Base-by-base conservation (phyloP, 345 rosid genomes). In the Gossypium arboreum region DNA sequence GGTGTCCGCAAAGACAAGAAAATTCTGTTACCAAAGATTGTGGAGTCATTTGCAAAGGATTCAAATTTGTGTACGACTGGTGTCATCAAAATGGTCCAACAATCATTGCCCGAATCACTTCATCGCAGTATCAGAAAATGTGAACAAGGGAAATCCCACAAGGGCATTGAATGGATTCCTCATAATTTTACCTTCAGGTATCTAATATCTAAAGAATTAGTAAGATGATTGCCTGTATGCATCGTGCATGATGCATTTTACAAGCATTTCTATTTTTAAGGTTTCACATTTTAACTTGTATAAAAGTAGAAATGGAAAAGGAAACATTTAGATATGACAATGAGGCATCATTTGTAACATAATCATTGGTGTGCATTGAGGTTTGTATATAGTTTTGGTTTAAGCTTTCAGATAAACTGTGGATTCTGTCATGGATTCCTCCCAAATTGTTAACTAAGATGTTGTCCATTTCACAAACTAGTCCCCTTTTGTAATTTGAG, bases 171-270 rank as follows among this genome's bases (percentile, higher is more conserved):
- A 67, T 94, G 99, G 99, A 84, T 88, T 72, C 96, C 98, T 22
- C 92, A 92, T 83, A 91, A 87, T 81, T 92, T 94, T 79, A 81
- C 85, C 75, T 92, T 92, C 60, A 87, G 99, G 62, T 94, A 92
- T 86, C 84, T 92, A 76, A 87, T 94, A 71, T 79, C 90, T 20
- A 92, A 86, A 83, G 97, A 91, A 76, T 81, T 94, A 78, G 86
- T 84, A 29, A 88, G 83, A 78, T 92, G 84, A 87, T 51, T 47
- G 52, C 47, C 41, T 25, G 43, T 6, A 34, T 6, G 48, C 9
- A 2, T 51, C 77, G 51, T 15, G 64, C 56, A 55, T n/a, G 10
- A 54, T 68, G 62, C 43, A 60, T 34, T 50, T 74, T 68, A 74
- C 51, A 56, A 43, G 48, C 4, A 54, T 34, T 34, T 34, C 41